A percentile compares a stretch with the other conserved stretches of the same genome.
Evolutionary conservation across 164 flowering plant species (phyloP).

Genomic region (Kingdonia uniflora): DNA sequence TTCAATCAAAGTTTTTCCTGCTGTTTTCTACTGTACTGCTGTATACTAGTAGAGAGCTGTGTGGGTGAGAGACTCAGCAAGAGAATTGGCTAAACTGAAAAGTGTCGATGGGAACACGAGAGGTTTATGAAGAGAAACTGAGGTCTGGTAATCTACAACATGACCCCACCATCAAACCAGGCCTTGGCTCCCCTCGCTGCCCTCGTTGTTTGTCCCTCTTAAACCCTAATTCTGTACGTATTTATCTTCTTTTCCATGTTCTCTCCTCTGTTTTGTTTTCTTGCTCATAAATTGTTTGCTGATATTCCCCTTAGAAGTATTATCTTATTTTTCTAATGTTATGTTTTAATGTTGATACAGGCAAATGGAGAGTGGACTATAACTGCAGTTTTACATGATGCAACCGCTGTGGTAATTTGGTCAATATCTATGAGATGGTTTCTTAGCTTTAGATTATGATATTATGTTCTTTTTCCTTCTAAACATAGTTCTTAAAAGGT

Average conservation of each 20-base stretch:
- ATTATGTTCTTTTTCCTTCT: background rate
- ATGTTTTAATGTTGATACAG: conserved; percentile 25
- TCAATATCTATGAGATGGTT: background rate
- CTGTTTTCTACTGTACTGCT: too few relatives aligned
- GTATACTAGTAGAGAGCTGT: too few relatives aligned
- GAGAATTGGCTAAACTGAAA: too few relatives aligned
- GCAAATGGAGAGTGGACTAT: conserved; percentile 61
- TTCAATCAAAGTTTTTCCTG: too few relatives aligned
- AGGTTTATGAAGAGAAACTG: conserved; percentile 79
- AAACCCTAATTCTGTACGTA: conserved; percentile 40
- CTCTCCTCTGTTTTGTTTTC: background rate
- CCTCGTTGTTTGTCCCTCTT: conserved; percentile 90
- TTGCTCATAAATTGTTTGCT: conserved; percentile 9
- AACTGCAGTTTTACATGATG: conserved; percentile 64
- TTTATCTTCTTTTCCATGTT: background rate
- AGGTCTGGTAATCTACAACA: conserved; percentile 57
- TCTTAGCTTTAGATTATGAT: background rate
- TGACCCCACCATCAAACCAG: conserved; percentile 87
- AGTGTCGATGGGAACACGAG: conserved; percentile 68
- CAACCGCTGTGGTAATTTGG: conserved; percentile 58
- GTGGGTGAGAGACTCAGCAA: too few relatives aligned
- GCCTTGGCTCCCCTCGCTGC: conserved; percentile 82
- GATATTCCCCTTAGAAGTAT: background rate
- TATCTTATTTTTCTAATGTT: background rate
- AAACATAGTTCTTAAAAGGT: background rate